These are phyloP conservation scores for Magnolia sinica DNA, from an alignment of 164 flowering plant genomes.

Conservation along the genomic window DNA sequence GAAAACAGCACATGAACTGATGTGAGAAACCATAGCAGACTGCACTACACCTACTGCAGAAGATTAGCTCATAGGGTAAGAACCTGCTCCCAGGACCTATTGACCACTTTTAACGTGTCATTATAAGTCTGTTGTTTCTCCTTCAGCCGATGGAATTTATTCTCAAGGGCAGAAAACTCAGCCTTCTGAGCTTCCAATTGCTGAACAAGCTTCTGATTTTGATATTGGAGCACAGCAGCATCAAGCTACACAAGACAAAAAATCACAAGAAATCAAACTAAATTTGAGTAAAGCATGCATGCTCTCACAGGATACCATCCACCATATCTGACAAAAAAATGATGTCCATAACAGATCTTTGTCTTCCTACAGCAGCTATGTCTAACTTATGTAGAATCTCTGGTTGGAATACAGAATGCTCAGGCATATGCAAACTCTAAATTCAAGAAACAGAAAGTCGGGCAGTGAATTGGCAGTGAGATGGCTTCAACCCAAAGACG, in stretches of 20 bases:
- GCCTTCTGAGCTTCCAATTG: constrained; percentile 78
- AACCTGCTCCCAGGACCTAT: constrained; percentile 68
- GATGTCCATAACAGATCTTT: too few species aligned
- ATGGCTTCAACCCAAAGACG: too few species aligned
- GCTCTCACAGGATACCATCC: too few species aligned
- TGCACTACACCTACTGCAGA: neutral
- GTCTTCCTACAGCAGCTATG: neutral
- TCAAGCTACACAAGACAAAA: constrained; percentile 51
- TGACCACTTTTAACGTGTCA: constrained; percentile 46
- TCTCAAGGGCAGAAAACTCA: constrained; percentile 51
- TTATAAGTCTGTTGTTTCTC: constrained; percentile 59
- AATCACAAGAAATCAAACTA: neutral
- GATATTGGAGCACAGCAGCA: constrained; percentile 70
- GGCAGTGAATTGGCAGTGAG: too few species aligned
- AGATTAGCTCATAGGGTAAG: neutral
- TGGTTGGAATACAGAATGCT: neutral
- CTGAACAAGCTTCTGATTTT: constrained; percentile 81
- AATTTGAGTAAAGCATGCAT: too few species aligned
- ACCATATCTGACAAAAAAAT: too few species aligned
- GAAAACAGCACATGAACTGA: constrained; percentile 6
- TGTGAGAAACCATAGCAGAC: neutral
- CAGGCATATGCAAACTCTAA: neutral
- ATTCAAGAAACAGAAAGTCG: too few species aligned
- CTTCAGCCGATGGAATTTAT: constrained; percentile 43
- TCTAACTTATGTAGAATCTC: neutral